Conservation (phyloP, 1,139 yeast genomes). For the Geotrichum cucujoidarum region DNA sequence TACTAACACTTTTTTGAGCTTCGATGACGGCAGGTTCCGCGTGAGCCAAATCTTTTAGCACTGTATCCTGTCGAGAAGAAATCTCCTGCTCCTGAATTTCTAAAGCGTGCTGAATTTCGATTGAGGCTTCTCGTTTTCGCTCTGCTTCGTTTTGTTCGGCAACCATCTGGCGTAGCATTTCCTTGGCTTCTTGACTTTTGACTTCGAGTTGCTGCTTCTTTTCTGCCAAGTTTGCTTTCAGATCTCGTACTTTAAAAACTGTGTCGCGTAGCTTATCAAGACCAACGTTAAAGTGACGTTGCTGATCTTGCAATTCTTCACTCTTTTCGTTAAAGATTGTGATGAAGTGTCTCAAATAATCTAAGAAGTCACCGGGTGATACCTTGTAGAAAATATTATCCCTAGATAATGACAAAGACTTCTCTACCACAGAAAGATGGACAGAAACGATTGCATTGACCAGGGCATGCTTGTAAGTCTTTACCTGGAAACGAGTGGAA, state of each 20-base stretch:
- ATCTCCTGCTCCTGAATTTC: conserved; percentile 64
- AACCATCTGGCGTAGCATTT: conserved; percentile 72
- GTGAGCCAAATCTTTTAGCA: conserved; percentile 56
- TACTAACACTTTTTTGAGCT: conserved; percentile 83
- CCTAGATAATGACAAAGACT: neutral
- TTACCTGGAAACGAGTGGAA: conserved; percentile 19
- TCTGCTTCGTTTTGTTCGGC: conserved; percentile 90
- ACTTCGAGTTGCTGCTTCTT: conserved; percentile 48
- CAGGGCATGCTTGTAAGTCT: conserved; percentile 45
- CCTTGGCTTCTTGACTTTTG: conserved; percentile 67
- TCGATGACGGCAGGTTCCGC: conserved; percentile 84
- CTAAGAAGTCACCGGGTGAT: conserved; percentile 58
- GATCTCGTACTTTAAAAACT: conserved; percentile 61
- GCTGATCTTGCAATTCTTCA: conserved; percentile 54
- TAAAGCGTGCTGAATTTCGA: conserved; percentile 67
- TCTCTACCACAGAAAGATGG: conserved; percentile 35
- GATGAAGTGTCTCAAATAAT: conserved; percentile 48
- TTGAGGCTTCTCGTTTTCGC: conserved; percentile 78
- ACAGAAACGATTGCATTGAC: conserved; percentile 47
- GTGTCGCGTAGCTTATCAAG: conserved; percentile 73
- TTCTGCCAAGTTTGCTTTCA: conserved; percentile 50
- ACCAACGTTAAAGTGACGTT: conserved; percentile 69
- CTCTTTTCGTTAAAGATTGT: conserved; percentile 44
- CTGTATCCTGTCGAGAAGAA: conserved; percentile 49
- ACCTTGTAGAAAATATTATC: conserved; percentile 7